phyloP scores from a whole-genome alignment of 345 rosid species.

The Luvunga scandens region DNA sequence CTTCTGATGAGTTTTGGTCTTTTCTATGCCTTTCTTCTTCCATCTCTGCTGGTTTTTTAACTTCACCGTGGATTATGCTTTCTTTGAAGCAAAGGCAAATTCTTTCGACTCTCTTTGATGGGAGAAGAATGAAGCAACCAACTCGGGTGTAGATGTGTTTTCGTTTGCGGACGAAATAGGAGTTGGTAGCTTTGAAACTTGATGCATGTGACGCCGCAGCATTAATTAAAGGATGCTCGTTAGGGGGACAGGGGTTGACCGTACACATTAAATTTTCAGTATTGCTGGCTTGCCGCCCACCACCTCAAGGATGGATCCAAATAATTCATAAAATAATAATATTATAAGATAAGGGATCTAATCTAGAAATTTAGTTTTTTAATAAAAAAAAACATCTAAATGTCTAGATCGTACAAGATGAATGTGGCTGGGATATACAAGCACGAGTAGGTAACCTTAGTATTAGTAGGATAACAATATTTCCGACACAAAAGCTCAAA shows the following conservation, averaged over 20 bases:
- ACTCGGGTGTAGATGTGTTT: not conserved
- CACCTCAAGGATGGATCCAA: not conserved
- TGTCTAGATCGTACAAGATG: no score
- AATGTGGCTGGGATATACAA: no score
- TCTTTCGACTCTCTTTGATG: not conserved
- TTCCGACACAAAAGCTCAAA: not conserved
- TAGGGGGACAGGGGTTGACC: not conserved
- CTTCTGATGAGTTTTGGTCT: not conserved
- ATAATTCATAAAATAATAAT: not conserved
- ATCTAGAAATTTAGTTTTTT: not conserved
- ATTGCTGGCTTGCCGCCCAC: not conserved
- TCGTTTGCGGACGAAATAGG: not conserved
- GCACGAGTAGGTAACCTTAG: no score
- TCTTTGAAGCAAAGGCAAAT: not conserved
- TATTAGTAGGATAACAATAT: no score
- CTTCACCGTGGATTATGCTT: no score
- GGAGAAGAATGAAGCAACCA: not conserved
- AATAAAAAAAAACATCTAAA: no score
- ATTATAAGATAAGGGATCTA: not conserved
- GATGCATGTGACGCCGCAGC: not conserved
- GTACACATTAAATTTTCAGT: not conserved
- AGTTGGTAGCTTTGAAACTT: not conserved
- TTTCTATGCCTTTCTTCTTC: not conserved
- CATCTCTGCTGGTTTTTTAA: not conserved
- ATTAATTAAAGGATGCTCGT: not conserved